Evolutionary conservation across 139 green algal species (phyloP).

Genomic region (Micractinium sp.): DNA sequence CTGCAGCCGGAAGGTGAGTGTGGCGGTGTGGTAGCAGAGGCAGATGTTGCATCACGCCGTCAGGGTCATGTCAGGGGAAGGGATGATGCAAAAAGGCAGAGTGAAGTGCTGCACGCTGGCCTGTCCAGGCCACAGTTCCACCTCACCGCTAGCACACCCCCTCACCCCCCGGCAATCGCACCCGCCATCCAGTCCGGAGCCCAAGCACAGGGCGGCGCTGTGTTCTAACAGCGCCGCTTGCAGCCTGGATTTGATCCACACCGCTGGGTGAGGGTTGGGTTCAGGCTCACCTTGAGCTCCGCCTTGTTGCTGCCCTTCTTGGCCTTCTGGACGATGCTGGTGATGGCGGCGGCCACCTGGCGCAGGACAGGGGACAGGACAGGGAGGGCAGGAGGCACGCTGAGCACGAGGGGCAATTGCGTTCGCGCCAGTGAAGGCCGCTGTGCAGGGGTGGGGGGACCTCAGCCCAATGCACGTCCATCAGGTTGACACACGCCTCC

Average conservation of each 20-base stretch:
- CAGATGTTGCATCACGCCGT: not conserved
- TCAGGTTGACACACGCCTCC: too few species aligned
- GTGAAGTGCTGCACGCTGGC: not conserved
- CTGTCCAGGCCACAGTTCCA: not conserved
- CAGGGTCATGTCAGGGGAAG: not conserved
- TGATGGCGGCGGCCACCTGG: constrained; percentile 54
- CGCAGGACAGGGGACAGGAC: not conserved
- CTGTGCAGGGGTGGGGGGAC: not conserved
- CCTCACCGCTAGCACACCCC: not conserved
- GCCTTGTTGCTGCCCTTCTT: constrained; percentile 53
- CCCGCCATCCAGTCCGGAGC: too few species aligned
- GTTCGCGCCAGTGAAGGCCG: not conserved
- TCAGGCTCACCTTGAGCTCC: constrained; percentile 48
- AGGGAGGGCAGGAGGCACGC: not conserved
- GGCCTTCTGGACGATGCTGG: constrained; percentile 55
- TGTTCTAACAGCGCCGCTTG: not conserved
- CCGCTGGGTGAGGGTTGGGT: too few species aligned
- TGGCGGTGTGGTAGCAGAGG: not conserved
- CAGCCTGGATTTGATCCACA: too few species aligned
- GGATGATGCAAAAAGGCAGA: not conserved
- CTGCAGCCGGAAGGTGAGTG: not conserved
- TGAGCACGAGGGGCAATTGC: not conserved
- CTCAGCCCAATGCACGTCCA: too few species aligned
- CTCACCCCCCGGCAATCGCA: too few species aligned
- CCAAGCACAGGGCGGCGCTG: too few species aligned